Percentiles rank a stretch among this genome's conserved stretches.
These are phyloP conservation scores for Sungouiella thailandica DNA, from an alignment of 805 yeast species.

Conservation along the genomic window DNA sequence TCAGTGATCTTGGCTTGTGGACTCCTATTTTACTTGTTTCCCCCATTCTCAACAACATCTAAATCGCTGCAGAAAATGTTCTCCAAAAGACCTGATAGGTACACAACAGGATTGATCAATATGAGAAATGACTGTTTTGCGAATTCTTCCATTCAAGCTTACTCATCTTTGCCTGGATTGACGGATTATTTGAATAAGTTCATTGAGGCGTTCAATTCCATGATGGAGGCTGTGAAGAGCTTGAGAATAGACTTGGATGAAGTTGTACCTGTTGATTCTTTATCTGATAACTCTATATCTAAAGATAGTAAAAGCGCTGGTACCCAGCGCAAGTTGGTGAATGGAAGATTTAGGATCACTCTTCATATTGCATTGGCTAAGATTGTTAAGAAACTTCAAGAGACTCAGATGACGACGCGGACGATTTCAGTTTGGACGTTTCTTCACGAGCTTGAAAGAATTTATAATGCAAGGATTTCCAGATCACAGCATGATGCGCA, in stretches of 20 bases:
- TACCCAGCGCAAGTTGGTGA: neutral
- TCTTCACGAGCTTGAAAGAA: slow-evolving; percentile 63
- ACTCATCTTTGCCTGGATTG: slow-evolving; percentile 56
- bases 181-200: slow-evolving; percentile 50
- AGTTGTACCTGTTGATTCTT: slow-evolving; percentile 9
- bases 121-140: slow-evolving; percentile 89
- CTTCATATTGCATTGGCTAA: slow-evolving; percentile 55
- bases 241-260: slow-evolving; percentile 9
- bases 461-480: slow-evolving; percentile 70
- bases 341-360: slow-evolving; percentile 34
- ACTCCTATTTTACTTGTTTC: neutral
- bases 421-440: slow-evolving; percentile 76
- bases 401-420: slow-evolving; percentile 48
- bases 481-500: slow-evolving; percentile 93
- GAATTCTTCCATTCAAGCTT: slow-evolving; percentile 80
- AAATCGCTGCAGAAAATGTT: slow-evolving; percentile 22
- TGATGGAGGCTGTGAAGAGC: slow-evolving; percentile 14
- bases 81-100: slow-evolving; percentile 59
- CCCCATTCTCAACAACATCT: slow-evolving; percentile 1
- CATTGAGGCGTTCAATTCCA: slow-evolving; percentile 22
- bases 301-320: too few species aligned
- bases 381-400: slow-evolving; percentile 54
- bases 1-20: neutral
- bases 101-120: slow-evolving; percentile 80
- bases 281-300: slow-evolving; percentile 10